Evolutionary conservation across 2,329 filamentous ascomycete species (phyloP), one percentile per base, ranked within the genome.

Genomic region (Sclerotinia nivalis): DNA sequence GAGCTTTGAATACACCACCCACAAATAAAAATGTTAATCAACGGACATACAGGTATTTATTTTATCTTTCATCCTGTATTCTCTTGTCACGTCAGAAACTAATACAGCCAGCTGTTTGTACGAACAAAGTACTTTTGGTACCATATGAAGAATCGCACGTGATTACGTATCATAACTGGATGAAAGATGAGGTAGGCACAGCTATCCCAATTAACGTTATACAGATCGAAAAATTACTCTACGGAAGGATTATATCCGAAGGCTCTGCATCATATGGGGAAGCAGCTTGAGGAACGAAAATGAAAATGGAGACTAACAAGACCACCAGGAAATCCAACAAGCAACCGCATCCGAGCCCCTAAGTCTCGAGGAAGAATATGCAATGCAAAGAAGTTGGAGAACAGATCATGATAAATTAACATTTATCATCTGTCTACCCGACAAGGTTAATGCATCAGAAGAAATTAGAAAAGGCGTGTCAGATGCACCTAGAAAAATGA

Each of bases 331-430:
- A 60, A 91, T 97, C 52, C 94, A 91, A 82, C 84, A 89, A 80
- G 90, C 91, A 68, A 98, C 95, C 0, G 93, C 95, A 0, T 97
- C 94, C 0, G 93, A 97, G 72, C 92, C 90, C 0, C 85, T 98
- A 65, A 89, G 87, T 0, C 83, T 97, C 0, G 84, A 88, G 0
- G 91, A 97, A 78, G 95, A 98, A 83, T 93, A 96, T 80, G 87
- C 88, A 64, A 98, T 97, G 89, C 95, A 97, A 80, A 82, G 82
- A n/a, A 93, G 89, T 73, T 98, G 95, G 95, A 89, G 93, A 50
- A 82, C 82, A 28, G 92, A 96, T 55, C 80, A 82, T 37, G 94
- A 98, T 81, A 98, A 98, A 81, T 80, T 98, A 72, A 98, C 95
- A 0, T 98, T 97, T 75, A 97, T 98, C 78, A 81, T 92, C 68